A percentile compares a stretch with the other conserved stretches of the same genome.
phyloP scores from a whole-genome alignment of 164 flowering plant species.

The Nelumbo lutea region DNA sequence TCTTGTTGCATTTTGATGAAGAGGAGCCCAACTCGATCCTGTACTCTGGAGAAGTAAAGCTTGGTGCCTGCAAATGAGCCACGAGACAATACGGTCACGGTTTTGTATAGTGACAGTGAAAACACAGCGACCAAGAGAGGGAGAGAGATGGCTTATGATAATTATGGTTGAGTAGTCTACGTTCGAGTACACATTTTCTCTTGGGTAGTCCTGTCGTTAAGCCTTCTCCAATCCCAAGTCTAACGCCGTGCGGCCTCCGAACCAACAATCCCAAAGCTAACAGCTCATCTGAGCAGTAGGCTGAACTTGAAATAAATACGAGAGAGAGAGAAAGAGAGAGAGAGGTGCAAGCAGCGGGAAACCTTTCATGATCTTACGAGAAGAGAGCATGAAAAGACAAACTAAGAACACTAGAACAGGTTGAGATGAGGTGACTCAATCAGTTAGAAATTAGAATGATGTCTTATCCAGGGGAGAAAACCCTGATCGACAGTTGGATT shows the following conservation, averaged over 20 bases:
- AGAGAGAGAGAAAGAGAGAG: conserved; percentile 1
- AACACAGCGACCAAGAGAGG: no score
- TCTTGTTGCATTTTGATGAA: conserved; percentile 45
- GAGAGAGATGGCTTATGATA: neutral
- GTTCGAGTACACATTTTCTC: neutral
- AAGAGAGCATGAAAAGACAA: no score
- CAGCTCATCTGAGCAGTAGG: no score
- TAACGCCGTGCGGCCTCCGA: no score
- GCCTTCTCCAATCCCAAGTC: no score
- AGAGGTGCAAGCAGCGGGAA: no score
- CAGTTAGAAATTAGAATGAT: conserved; percentile 18
- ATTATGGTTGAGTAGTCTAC: neutral
- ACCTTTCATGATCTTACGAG: no score
- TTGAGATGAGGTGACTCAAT: conserved; percentile 39
- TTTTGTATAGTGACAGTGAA: neutral
- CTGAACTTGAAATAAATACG: neutral
- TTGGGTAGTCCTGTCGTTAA: no score
- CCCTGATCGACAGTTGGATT: conserved; percentile 23
- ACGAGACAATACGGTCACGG: neutral
- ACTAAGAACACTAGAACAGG: neutral
- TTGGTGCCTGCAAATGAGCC: conserved; percentile 33
- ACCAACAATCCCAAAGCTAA: no score
- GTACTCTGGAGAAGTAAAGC: conserved; percentile 27
- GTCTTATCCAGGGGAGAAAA: conserved; percentile 4
- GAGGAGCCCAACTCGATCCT: conserved; percentile 54